Evolutionary conservation across 345 rosid species (phyloP).

Genomic region (Acer saccharum): DNA sequence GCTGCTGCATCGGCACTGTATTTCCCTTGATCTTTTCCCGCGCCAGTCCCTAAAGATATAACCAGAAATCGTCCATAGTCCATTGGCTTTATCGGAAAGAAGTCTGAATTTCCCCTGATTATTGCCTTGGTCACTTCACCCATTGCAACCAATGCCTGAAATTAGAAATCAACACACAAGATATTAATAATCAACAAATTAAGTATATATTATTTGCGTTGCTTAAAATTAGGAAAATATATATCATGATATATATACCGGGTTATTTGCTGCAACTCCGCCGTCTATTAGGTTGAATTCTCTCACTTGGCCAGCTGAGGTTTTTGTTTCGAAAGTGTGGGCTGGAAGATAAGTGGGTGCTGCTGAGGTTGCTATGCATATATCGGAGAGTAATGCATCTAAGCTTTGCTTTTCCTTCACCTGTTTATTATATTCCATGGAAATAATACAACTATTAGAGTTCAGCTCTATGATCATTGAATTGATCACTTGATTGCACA

Average conservation of each 20-base stretch:
- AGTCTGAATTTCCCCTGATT: constrained; percentile 16
- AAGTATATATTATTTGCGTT: background rate
- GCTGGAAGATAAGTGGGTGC: constrained; percentile 66
- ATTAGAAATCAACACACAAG: background rate
- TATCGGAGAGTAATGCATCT: constrained; percentile 49
- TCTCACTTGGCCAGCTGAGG: constrained; percentile 25
- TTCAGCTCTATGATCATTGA: background rate
- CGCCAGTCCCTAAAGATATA: constrained; percentile 50
- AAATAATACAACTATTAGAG: background rate
- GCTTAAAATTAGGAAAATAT: background rate
- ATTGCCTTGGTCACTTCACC: constrained; percentile 56
- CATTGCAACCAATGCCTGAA: constrained; percentile 55
- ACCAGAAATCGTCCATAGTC: constrained; percentile 42
- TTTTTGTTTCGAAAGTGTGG: constrained; percentile 38
- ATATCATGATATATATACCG: constrained; percentile 25
- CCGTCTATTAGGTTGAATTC: constrained; percentile 53
- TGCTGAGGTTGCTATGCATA: constrained; percentile 64
- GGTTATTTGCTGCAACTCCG: constrained; percentile 66
- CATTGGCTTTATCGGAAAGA: constrained; percentile 34
- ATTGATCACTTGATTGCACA: no score
- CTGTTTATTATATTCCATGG: constrained; percentile 14
- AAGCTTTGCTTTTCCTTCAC: constrained; percentile 34
- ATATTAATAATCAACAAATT: background rate
- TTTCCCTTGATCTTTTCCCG: constrained; percentile 30
- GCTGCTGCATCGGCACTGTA: constrained; percentile 38